These are phyloP conservation scores for Diaporthe sp. DNA, from an alignment of 2,329 filamentous ascomycete species.

Conservation along the genomic window DNA sequence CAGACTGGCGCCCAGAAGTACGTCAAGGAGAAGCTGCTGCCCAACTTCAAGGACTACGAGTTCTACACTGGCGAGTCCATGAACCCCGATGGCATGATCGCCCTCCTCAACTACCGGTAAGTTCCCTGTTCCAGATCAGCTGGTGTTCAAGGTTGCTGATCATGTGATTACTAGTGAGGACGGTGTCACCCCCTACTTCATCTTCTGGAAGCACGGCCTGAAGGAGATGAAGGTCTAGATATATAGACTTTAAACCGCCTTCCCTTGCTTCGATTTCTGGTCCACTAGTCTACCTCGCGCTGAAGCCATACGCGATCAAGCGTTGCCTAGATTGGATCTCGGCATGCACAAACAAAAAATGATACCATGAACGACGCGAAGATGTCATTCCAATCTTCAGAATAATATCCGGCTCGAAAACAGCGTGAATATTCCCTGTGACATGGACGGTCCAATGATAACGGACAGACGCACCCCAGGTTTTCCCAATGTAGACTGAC, in stretches of 20 bases:
- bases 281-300: slow-evolving; percentile 20
- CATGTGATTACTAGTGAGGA: slow-evolving; percentile 70
- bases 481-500: too few relatives aligned
- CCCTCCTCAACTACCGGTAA: slow-evolving; percentile 92
- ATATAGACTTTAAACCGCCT: neutral
- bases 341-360: slow-evolving; percentile 36
- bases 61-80: slow-evolving; percentile 93
- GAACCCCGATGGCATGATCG: slow-evolving; percentile 93
- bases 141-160: slow-evolving; percentile 1
- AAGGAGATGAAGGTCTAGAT: slow-evolving; percentile 89
- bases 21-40: slow-evolving; percentile 84
- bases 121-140: neutral
- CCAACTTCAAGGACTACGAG: slow-evolving; percentile 96
- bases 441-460: neutral
- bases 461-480: neutral
- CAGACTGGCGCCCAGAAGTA: slow-evolving; percentile 80
- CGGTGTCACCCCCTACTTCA: slow-evolving; percentile 89
- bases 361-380: slow-evolving; percentile 38
- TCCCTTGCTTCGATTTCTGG: slow-evolving; percentile 23
- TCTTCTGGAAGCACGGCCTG: slow-evolving; percentile 96
- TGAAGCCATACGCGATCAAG: slow-evolving; percentile 31
- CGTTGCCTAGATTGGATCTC: slow-evolving; percentile 32
- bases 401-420: neutral
- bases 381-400: slow-evolving; percentile 24
- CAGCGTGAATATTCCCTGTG: neutral